These are phyloP conservation scores for Lachnellula subtilissima DNA, from an alignment of 2,329 filamentous ascomycete genomes.

Conservation along the genomic window DNA sequence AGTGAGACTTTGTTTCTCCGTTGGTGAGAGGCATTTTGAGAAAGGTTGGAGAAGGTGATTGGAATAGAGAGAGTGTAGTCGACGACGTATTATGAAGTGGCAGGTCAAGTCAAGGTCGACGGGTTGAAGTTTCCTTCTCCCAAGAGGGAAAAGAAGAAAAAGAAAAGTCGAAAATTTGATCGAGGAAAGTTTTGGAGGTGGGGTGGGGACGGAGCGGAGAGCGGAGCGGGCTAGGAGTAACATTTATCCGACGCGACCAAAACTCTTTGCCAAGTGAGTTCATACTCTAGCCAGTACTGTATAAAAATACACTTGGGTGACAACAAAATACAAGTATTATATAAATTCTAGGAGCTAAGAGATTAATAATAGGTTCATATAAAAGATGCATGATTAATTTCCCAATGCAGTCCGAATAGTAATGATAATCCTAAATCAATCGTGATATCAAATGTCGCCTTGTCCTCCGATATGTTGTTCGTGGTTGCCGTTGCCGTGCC, in stretches of 20 bases:
- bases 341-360: too few relatives aligned
- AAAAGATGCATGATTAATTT: too few relatives aligned
- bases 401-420: too few relatives aligned
- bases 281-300: too few relatives aligned
- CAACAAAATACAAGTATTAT: too few relatives aligned
- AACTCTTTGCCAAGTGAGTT: too few relatives aligned
- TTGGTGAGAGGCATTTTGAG: conserved; percentile 68
- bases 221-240: conserved; percentile 7
- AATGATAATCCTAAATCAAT: too few relatives aligned
- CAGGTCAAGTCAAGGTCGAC: conserved; percentile 45
- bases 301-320: too few relatives aligned
- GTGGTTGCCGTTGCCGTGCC: conserved; percentile 1
- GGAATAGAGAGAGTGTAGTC: conserved; percentile 34
- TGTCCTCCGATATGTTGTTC: neutral
- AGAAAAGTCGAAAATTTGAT: conserved; percentile 14
- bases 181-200: conserved; percentile 9
- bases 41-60: conserved; percentile 28
- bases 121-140: conserved; percentile 56
- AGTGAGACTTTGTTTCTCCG: conserved; percentile 51
- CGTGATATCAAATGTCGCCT: too few relatives aligned
- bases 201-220: neutral
- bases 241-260: conserved; percentile 4
- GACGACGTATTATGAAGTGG: conserved; percentile 37
- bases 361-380: too few relatives aligned
- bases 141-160: conserved; percentile 44